phyloP scores from a whole-genome alignment of 306 rosid species.

The Crotalaria pallida region DNA sequence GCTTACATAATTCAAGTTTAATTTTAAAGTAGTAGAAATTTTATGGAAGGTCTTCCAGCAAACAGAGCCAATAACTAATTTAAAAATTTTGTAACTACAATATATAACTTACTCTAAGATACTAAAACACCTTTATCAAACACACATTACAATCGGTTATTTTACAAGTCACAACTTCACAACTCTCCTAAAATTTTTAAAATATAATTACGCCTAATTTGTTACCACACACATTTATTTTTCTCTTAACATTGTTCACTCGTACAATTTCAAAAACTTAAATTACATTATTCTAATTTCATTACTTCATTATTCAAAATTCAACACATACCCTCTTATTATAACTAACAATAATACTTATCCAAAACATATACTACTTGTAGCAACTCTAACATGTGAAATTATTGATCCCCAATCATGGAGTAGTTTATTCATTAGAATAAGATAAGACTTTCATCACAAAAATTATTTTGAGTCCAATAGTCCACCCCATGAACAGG shows the following conservation, averaged over 20 bases:
- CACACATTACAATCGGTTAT: no score
- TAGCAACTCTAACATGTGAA: background rate
- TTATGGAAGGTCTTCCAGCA: no score
- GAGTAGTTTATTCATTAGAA: background rate
- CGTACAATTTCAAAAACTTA: background rate
- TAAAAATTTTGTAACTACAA: no score
- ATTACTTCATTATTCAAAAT: background rate
- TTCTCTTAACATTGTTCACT: background rate
- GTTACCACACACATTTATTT: background rate
- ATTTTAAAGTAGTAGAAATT: no score
- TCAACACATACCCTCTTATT: background rate
- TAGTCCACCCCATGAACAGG: background rate
- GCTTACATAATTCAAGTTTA: no score
- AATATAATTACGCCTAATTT: background rate
- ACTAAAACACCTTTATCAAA: no score
- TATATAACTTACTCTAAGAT: no score
- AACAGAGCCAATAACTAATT: no score
- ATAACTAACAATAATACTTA: background rate
- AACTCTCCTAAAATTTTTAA: no score
- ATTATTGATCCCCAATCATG: background rate
- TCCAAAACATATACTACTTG: background rate
- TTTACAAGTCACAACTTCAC: no score
- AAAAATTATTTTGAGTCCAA: constrained; percentile 4
- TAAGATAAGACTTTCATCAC: background rate
- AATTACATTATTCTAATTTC: background rate